phyloP scores from a whole-genome alignment of 2,329 filamentous ascomycete species.

The Thielaviopsis punctulata region DNA sequence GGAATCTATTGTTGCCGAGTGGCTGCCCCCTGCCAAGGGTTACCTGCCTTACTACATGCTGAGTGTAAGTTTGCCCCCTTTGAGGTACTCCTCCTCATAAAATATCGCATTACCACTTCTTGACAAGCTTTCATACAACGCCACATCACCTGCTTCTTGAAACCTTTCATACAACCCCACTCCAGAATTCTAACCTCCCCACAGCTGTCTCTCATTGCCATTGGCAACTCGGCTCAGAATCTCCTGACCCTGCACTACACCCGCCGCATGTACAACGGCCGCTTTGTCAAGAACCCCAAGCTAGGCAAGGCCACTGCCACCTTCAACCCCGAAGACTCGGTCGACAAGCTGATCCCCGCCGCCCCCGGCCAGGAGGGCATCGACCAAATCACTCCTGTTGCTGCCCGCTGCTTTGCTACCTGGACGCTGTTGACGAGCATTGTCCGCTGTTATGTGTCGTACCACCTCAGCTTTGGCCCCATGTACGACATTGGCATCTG shows the following conservation, averaged over 20 bases:
- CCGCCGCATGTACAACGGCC: conserved; percentile 66
- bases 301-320: conserved; percentile 24
- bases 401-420: conserved; percentile 66
- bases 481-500: conserved; percentile 68
- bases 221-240: conserved; percentile 72
- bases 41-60: conserved; percentile 43
- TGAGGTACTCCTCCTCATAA: not conserved
- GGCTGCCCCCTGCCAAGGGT: conserved; percentile 32
- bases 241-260: conserved; percentile 69
- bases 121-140: not conserved
- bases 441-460: conserved; percentile 67
- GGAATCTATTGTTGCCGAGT: conserved; percentile 24
- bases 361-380: conserved; percentile 26
- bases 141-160: not conserved
- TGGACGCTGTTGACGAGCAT: conserved; percentile 70
- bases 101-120: not conserved
- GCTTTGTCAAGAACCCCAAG: conserved; percentile 34
- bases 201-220: conserved; percentile 65
- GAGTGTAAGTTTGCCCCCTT: conserved; percentile 24
- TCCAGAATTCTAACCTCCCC: not conserved
- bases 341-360: conserved; percentile 33
- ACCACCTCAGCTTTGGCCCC: conserved; percentile 54
- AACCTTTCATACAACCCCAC: not conserved
- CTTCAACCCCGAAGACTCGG: conserved; percentile 34
- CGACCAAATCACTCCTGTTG: conserved; percentile 56